Evolutionary conservation across 2,329 filamentous ascomycete species (phyloP), one percentile per base, ranked within the genome.

Genomic region (Pseudocercospora musae): DNA sequence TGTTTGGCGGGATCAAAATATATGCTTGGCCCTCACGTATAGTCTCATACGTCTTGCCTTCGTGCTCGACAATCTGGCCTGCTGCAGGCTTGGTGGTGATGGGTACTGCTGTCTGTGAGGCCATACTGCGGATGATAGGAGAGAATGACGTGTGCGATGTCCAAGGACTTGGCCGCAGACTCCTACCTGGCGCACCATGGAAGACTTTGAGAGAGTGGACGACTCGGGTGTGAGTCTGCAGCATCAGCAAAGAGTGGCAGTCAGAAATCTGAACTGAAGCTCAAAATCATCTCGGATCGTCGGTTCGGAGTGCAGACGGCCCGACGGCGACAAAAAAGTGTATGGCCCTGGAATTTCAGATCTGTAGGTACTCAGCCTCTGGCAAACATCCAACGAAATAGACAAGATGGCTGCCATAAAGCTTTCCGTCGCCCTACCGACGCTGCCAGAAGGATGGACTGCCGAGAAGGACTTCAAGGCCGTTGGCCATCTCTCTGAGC

Each of bases 391-490:
- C 4, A 31, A 10, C 18, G 8, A 10, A n/a, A 11, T 55, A 53
- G 27, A 60, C 59, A 69, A 60, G 20, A 94, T 94, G 90, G 84
- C 89, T 74, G 79, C 86, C 66, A 81, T 82, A 29, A 82, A 87
- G 66, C 81, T 90, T 66, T 79, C 82, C 62, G 82, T 89, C 65
- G 84, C 88, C 20, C 84, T 97, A 50, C 92, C 92, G 54, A 77
- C 86, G 73, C 86, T 98, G 58, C 87, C 93, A 53, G 84, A 85
- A 73, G 91, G 87, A 71, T 98, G 94, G 93, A 82, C 85, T 50
- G 89, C 86, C 66, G 92, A 96, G 64, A 96, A 96, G 78, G 91
- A 96, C 78, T 96, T 98, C 85, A 95, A 95, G 81, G 79, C 89
- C 62, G 77, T 96, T 69, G 90, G 89, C 72, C 83, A 87, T 71